Conservation (phyloP, 345 rosid genomes). For the Hypericum perforatum region DNA sequence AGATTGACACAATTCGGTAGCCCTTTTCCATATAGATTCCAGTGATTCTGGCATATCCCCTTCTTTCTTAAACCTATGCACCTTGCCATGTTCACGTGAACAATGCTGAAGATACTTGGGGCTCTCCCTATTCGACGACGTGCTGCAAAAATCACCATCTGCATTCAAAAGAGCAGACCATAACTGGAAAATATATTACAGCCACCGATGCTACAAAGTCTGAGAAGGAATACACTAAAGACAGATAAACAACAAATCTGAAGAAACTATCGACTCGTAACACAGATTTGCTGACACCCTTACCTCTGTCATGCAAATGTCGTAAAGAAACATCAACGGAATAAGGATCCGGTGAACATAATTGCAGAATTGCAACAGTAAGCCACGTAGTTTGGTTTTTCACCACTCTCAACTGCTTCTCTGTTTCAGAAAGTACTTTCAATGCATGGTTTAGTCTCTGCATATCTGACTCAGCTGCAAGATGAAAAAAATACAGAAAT, state of each 20-base stretch:
- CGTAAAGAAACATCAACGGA: constrained; percentile 31
- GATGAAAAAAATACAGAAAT: constrained; percentile 8
- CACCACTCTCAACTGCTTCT: constrained; percentile 83
- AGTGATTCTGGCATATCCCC: constrained; percentile 40
- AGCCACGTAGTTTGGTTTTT: constrained; percentile 96
- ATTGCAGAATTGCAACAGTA: constrained; percentile 82
- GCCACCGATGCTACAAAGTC: background rate
- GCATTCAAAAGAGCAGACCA: constrained; percentile 16
- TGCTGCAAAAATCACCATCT: constrained; percentile 42
- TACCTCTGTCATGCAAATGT: constrained; percentile 46
- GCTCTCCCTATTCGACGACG: constrained; percentile 41
- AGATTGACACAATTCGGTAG: constrained; percentile 52
- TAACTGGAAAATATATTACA: constrained; percentile 4
- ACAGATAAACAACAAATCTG: background rate
- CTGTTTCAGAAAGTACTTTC: constrained; percentile 84
- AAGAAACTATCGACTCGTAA: background rate
- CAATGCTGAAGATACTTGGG: constrained; percentile 27
- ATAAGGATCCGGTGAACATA: constrained; percentile 52
- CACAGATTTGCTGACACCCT: constrained; percentile 5
- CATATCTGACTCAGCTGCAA: constrained; percentile 67
- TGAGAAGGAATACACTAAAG: background rate
- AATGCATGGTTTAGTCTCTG: constrained; percentile 64
- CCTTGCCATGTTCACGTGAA: constrained; percentile 35
- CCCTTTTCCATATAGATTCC: constrained; percentile 64
- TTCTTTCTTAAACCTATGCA: constrained; percentile 20